Evolutionary conservation across 768 basidiomycete species (phyloP), one percentile per base, ranked within the genome.

Genomic region (Strobilomyces confusus): DNA sequence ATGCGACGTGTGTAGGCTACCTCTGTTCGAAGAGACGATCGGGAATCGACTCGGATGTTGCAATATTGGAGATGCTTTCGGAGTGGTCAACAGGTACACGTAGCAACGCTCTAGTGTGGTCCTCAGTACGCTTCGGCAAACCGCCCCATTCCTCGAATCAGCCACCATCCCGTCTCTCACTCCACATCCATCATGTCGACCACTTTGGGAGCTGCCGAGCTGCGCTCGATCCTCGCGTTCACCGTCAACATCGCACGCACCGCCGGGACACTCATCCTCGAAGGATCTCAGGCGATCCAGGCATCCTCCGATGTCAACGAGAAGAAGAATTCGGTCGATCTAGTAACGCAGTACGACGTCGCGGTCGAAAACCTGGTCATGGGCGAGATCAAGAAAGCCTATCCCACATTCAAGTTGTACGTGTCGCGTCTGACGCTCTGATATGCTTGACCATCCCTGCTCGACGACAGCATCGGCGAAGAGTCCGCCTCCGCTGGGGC

Each of bases 281-380:
- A 87, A 64, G 90, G 89, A 53, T 90, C 83, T 20, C 78, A 80
- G 56, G 92, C 79, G 51, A 93, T 91, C 65, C 83, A 79, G 64
- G 74, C 71, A 13, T 74, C 80, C 17, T 74, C 79, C 0, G 75
- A 78, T 61, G 75, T 89, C 33, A 80, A 80, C 57, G 86, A 89
- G 75, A 98, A 97, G 80, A 92, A 91, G 73, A 97, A 95, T 65
- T 82, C 92, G 3, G 92, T 94, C 20, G 95, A 97, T 72, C 76
- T 98, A 30, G 95, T 98, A 23, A 98, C 95, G 0, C 89, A 95
- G 72, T 97, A 91, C 63, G 95, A 98, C 69, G 86, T 94, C 34
- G 82, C 79, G 42, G 95, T 97, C 12, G 95, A 97, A 70, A 84
- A 89, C 55, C 74, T 93, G 43, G 90, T 97, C 47, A 85, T 83